Evolutionary conservation across 176 grass and related monocot genomes (phyloP), one percentile per base, ranked within the genome.

Genomic region (Oryza nivara): DNA sequence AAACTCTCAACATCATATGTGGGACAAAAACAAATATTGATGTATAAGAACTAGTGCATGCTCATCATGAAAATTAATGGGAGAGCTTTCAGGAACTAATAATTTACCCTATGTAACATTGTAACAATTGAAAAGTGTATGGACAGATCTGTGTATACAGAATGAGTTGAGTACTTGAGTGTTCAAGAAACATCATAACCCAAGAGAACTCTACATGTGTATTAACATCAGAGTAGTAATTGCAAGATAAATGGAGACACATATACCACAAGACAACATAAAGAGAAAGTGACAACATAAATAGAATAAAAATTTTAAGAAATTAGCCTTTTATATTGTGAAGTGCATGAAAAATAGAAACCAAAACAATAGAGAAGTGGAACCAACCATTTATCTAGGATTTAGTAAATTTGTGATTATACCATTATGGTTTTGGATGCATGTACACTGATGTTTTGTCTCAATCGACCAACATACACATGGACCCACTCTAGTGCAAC

Each of bases 1-100:
- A 76, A 76, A 38, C 11, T 54, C 25, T 19, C 67, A 84, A 84
- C 38, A 74, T 32, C 13, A 65, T 63, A 41, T 63, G 49, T 49
- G 11, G 68, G 38, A 69, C 38, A 10, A 6, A 60, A 47, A 58
- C 58, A 83, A 3, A 67, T 0, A 61, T 61, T 22, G 20, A 8
- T 61, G 56, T 61, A 13, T 1, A 72, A 65, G 67, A 83, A 45
- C n/a, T 79, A 48, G 19, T 46, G 45, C 10, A 12, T 45, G 45
- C 10, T 49, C 47, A 6, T 49, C 10, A 4, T 38, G 36, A 5
- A 38, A 38, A 67, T 54, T 52, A 80, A 73, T 80, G 77, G 54
- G 30, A 48, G 9, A 79, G 68, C 46, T 8, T 67, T 79, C 40
- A 72, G 43, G 9, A 72, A 40, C 52, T 52, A 86, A 51, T 14